Base-by-base conservation (phyloP, 2,329 filamentous ascomycete species). In the Byssothecium circinans region DNA sequence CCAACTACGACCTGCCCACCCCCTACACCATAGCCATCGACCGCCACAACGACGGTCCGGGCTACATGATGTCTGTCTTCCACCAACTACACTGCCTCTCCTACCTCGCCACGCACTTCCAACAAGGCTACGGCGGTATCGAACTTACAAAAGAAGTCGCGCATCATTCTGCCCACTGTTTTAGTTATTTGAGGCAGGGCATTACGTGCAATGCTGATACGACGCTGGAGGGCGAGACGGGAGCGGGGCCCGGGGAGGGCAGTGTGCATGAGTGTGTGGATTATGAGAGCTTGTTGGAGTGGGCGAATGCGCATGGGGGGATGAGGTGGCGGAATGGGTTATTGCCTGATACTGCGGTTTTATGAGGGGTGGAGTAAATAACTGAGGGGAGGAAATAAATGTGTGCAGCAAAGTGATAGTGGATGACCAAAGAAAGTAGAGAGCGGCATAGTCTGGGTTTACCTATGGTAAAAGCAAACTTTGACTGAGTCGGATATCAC, bases 71-170 rank as follows among this genome's bases (percentile, higher is more conserved):
- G 27, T 58, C 58, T 20, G 53, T 58, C 1, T 63, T 63, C 50
- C 60, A 63, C 53, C 55, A 61, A 41, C 49, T 63, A 4, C 58
- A 63, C 50, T 63, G 58, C 39, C 42, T 63, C n/a, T 59, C 57
- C 2, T 60, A 62, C 30, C 53, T 60, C 12, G 55, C 49, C 2
- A 50, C 52, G 29, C 55, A 58, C 34, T 62, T 57, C 46, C 55
- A 60, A 39, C 51, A 52, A 23, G 57, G 57, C n/a, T 62, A 58
- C 29, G 57, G 52, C 20, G 54, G 54, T 4, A 30, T 55, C 2
- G 30, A 49, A 17, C 32, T 60, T 15, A 39, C 43, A 1, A 45
- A 58, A n/a, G 51, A 62, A 37, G 49, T 62, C 2, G 54, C 54
- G 11, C 56, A 62, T 40, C 58, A 62, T 40, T 51, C 52, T 2